phyloP scores from a whole-genome alignment of 129 eudicot species.

The Chrysanthemum makinoi region DNA sequence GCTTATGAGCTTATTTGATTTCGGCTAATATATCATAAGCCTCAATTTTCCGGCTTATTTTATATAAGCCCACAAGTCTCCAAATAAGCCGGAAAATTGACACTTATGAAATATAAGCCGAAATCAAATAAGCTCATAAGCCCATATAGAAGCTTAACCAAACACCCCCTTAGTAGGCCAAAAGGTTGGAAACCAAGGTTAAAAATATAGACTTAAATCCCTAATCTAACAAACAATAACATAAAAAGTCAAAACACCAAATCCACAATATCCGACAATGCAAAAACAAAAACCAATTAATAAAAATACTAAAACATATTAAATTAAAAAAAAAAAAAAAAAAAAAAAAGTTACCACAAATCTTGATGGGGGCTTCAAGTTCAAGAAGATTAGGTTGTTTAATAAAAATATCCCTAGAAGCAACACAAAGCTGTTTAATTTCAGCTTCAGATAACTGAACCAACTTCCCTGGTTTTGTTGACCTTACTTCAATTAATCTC shows the following conservation, averaged over 20 bases:
- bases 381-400: constrained; percentile 93
- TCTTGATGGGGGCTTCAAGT: constrained; percentile 96
- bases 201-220: neutral
- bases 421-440: constrained; percentile 88
- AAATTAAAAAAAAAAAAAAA: too few species aligned
- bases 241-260: constrained; percentile 17
- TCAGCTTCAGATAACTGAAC: constrained; percentile 91
- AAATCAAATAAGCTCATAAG: too few species aligned
- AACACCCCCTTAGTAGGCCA: too few species aligned
- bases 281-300: neutral
- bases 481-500: constrained; percentile 75
- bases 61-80: too few species aligned
- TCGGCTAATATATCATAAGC: too few species aligned
- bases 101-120: too few species aligned
- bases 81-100: too few species aligned
- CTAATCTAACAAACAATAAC: constrained; percentile 24
- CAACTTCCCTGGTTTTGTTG: constrained; percentile 78
- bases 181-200: too few species aligned
- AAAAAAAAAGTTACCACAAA: constrained; percentile 59
- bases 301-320: neutral
- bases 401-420: constrained; percentile 77
- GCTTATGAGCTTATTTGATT: too few species aligned
- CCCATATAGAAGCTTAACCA: too few species aligned
- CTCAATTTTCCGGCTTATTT: too few species aligned
- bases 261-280: constrained; percentile 1